Conservation (phyloP, 495 filamentous ascomycete genomes). For the Penicillium crystallinum region DNA sequence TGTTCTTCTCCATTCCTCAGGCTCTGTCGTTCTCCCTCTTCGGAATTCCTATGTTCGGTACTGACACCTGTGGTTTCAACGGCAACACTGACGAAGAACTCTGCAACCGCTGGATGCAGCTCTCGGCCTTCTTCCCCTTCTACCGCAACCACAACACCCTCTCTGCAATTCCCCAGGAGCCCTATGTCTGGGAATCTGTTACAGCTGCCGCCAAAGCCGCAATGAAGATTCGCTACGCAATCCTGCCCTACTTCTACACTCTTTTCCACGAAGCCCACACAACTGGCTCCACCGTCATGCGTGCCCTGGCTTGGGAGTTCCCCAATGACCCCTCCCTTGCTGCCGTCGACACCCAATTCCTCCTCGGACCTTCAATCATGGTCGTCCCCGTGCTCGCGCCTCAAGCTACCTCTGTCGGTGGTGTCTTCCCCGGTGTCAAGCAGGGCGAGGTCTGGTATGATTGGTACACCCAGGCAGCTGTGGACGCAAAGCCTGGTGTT, state of each 20-base stretch:
- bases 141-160: conserved; percentile 79
- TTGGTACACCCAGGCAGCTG: conserved; percentile 62
- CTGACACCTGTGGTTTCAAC: conserved; percentile 76
- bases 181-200: conserved; percentile 69
- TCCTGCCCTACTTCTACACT: conserved; percentile 82
- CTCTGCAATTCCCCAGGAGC: conserved; percentile 62
- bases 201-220: conserved; percentile 59
- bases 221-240: conserved; percentile 67
- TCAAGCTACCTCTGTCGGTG: conserved; percentile 60
- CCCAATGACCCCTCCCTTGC: conserved; percentile 69
- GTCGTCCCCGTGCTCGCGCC: conserved; percentile 68
- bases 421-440: conserved; percentile 69
- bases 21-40: conserved; percentile 75
- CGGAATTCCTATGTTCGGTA: conserved; percentile 84
- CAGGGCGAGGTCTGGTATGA: conserved; percentile 71
- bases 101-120: conserved; percentile 83
- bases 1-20: conserved; percentile 78
- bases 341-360: conserved; percentile 65
- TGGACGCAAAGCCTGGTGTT: conserved; percentile 50
- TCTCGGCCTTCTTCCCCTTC: conserved; percentile 82
- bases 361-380: conserved; percentile 67
- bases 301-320: conserved; percentile 80
- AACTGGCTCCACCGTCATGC: conserved; percentile 70
- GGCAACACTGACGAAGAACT: conserved; percentile 69
- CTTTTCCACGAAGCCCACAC: conserved; percentile 65